Percentiles rank a stretch among this genome's conserved stretches.
Conservation (phyloP, 2,329 filamentous ascomycete species). For the Coccinonectria pachysandricola region DNA sequence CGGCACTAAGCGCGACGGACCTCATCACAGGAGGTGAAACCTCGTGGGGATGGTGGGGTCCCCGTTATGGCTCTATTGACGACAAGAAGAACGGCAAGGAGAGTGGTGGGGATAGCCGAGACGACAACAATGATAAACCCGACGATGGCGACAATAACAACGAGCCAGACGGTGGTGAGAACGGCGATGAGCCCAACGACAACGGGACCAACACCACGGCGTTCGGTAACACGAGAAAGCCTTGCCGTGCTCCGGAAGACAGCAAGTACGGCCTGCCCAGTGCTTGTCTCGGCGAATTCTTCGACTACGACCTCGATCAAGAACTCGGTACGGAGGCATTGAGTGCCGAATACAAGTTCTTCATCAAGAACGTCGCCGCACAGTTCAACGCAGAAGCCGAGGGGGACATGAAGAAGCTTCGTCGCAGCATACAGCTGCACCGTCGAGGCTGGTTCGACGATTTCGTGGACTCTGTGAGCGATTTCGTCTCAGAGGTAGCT, state of each 20-base stretch:
- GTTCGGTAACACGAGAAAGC: background rate
- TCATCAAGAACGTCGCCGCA: conserved; percentile 2
- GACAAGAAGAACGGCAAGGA: too few relatives aligned
- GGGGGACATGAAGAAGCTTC: background rate
- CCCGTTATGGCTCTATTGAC: conserved; percentile 1
- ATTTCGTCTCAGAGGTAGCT: too few relatives aligned
- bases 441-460: conserved; percentile 1
- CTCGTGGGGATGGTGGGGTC: conserved; percentile 17
- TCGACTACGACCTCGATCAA: conserved; percentile 20
- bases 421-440: background rate
- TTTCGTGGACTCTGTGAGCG: too few relatives aligned
- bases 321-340: conserved; percentile 12
- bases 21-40: conserved; percentile 13
- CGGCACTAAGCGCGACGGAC: conserved; percentile 12
- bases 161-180: background rate
- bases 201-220: background rate
- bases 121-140: background rate
- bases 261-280: conserved; percentile 14
- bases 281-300: conserved; percentile 17
- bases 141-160: background rate
- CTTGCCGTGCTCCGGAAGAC: conserved; percentile 10
- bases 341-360: conserved; percentile 6
- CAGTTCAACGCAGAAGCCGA: background rate
- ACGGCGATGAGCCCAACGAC: background rate
- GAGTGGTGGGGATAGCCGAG: too few relatives aligned